Percentiles rank a stretch among this genome's conserved stretches.
Conservation (phyloP, 2,329 filamentous ascomycete genomes). For the Ophiocordyceps robertsii region DNA sequence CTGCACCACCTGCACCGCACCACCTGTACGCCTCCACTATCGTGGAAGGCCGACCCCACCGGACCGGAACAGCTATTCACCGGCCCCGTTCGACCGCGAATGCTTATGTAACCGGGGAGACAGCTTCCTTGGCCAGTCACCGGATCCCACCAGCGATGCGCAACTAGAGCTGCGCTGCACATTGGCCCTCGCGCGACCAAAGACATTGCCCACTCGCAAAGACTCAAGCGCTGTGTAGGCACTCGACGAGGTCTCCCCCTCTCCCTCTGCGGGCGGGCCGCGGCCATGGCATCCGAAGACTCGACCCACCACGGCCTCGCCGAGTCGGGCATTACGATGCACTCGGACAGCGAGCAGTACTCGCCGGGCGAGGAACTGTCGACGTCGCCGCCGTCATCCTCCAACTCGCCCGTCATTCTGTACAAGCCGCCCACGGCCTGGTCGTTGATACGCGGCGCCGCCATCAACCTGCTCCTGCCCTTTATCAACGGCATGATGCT, state of each 20-base stretch:
- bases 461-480: slow-evolving; percentile 88
- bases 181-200: slow-evolving; percentile 1
- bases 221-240: not conserved
- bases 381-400: slow-evolving; percentile 47
- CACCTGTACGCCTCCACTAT: no score
- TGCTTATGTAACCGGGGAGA: slow-evolving; percentile 1
- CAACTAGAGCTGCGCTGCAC: not conserved
- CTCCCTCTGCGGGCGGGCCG: not conserved
- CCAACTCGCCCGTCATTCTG: slow-evolving; percentile 59
- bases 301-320: slow-evolving; percentile 38
- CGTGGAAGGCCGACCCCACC: slow-evolving; percentile 11
- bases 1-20: no score
- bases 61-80: slow-evolving; percentile 15
- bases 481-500: slow-evolving; percentile 98
- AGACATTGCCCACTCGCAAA: not conserved
- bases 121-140: not conserved
- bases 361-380: slow-evolving; percentile 50
- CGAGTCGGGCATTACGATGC: slow-evolving; percentile 64
- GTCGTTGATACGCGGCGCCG: slow-evolving; percentile 73
- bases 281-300: slow-evolving; percentile 40
- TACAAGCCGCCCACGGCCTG: slow-evolving; percentile 84
- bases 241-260: not conserved
- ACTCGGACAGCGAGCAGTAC: slow-evolving; percentile 75
- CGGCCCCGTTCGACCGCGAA: slow-evolving; percentile 7
- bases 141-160: not conserved